These are phyloP conservation scores for Fraxinus nigra DNA, from an alignment of 305 asterid species.

Conservation along the genomic window DNA sequence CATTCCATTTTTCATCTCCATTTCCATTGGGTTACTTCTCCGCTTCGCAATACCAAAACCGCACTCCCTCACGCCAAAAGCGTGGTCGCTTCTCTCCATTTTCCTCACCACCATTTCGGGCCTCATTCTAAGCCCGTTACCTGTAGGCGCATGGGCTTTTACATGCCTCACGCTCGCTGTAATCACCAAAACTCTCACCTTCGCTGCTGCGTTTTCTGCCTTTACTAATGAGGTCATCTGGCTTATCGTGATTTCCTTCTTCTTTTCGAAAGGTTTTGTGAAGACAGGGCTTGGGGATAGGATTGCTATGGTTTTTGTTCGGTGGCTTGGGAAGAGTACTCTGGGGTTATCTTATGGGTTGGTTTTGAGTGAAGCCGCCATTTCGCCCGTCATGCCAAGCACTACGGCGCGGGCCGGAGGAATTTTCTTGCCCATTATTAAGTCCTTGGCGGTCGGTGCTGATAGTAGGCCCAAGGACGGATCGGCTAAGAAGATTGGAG, in stretches of 20 bases:
- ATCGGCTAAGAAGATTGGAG: constrained; percentile 70
- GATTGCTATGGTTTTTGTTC: constrained; percentile 66
- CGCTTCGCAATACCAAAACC: constrained; percentile 84
- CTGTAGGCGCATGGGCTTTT: constrained; percentile 81
- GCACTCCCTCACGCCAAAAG: constrained; percentile 36
- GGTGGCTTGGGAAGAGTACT: constrained; percentile 71
- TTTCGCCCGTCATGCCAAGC: constrained; percentile 92
- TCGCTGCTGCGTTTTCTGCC: constrained; percentile 69
- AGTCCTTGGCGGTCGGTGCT: constrained; percentile 55
- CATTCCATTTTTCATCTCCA: constrained; percentile 49
- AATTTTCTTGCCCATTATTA: constrained; percentile 78
- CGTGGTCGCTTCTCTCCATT: constrained; percentile 84
- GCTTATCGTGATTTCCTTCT: constrained; percentile 73
- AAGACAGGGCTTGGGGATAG: constrained; percentile 93
- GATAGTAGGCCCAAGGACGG: constrained; percentile 65
- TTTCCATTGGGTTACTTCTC: constrained; percentile 52
- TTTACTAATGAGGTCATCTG: constrained; percentile 81
- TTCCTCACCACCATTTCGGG: constrained; percentile 75
- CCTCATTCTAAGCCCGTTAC: constrained; percentile 64
- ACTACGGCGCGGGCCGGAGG: constrained; percentile 92
- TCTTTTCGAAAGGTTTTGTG: constrained; percentile 74
- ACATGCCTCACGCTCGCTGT: constrained; percentile 57
- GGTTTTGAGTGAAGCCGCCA: constrained; percentile 58
- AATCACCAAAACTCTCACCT: constrained; percentile 57
- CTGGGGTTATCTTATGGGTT: constrained; percentile 77